Conservation (phyloP, 495 filamentous ascomycete species). For the Cercophora newfieldiana region DNA sequence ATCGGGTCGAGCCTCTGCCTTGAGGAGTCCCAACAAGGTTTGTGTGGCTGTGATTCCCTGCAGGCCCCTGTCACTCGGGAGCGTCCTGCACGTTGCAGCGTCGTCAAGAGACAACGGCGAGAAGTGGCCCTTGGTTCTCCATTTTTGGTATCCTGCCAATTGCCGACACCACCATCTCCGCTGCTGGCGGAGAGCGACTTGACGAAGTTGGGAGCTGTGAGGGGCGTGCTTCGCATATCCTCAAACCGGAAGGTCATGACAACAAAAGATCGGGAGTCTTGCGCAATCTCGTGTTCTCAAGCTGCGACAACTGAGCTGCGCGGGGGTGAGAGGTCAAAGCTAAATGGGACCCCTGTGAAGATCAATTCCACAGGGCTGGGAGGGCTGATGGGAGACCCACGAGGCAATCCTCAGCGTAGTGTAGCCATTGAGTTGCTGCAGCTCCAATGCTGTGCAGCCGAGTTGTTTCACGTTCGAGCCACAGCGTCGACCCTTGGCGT, state of each 20-base stretch:
- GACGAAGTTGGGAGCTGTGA: not conserved
- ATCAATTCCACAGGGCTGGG: not conserved
- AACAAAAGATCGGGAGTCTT: not conserved
- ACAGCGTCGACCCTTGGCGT: not conserved
- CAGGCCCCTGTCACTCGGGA: not conserved
- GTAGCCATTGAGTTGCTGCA: not conserved
- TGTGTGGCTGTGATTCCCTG: not conserved
- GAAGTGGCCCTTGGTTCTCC: not conserved
- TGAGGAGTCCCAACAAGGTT: slow-evolving; percentile 2
- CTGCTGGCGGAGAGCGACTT: not conserved
- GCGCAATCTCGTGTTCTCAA: not conserved
- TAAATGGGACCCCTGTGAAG: not conserved
- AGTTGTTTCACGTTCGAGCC: not conserved
- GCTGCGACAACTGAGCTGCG: not conserved
- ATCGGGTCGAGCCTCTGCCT: not conserved
- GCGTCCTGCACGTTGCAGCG: not conserved
- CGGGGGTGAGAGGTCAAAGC: not conserved
- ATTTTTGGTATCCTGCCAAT: not conserved
- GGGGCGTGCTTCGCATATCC: slow-evolving; percentile 1
- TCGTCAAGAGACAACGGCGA: not conserved
- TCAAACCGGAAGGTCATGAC: slow-evolving; percentile 2
- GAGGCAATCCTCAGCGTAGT: no score
- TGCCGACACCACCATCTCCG: not conserved
- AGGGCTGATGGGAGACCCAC: not conserved
- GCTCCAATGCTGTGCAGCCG: not conserved